Conservation (phyloP, 2,329 filamentous ascomycete genomes). For the Nannizziopsis barbatae region DNA sequence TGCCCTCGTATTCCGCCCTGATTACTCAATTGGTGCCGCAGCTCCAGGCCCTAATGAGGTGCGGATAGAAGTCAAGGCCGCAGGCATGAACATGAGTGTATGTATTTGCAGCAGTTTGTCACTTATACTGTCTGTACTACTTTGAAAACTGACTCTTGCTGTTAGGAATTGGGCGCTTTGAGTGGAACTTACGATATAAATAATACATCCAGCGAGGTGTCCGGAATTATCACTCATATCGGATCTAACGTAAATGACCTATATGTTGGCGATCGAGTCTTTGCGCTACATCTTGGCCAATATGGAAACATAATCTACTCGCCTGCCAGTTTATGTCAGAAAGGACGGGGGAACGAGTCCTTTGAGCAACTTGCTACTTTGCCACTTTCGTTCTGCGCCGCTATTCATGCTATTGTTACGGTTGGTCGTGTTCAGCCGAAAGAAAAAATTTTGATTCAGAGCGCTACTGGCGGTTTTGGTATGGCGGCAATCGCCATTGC, state of each 20-base stretch:
- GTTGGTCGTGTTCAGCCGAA: constrained; percentile 11
- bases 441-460: constrained; percentile 17
- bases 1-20: background rate
- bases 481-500: constrained; percentile 17
- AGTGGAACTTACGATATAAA: constrained; percentile 9
- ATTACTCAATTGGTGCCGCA: background rate
- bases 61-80: background rate
- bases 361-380: background rate
- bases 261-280: constrained; percentile 11
- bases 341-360: background rate
- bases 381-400: constrained; percentile 13
- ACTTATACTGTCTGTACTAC: too few species aligned
- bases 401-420: constrained; percentile 11
- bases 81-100: background rate
- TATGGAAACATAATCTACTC: background rate
- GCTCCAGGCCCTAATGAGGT: background rate
- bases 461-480: constrained; percentile 15
- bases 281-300: background rate
- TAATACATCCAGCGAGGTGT: constrained; percentile 9
- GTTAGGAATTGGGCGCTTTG: background rate
- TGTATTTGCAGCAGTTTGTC: background rate
- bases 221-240: constrained; percentile 7
- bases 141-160: too few species aligned
- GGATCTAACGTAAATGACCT: constrained; percentile 2
- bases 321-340: background rate